Base-by-base conservation (phyloP, 495 filamentous ascomycete genomes). In the Lasiosphaeris hirsuta region DNA sequence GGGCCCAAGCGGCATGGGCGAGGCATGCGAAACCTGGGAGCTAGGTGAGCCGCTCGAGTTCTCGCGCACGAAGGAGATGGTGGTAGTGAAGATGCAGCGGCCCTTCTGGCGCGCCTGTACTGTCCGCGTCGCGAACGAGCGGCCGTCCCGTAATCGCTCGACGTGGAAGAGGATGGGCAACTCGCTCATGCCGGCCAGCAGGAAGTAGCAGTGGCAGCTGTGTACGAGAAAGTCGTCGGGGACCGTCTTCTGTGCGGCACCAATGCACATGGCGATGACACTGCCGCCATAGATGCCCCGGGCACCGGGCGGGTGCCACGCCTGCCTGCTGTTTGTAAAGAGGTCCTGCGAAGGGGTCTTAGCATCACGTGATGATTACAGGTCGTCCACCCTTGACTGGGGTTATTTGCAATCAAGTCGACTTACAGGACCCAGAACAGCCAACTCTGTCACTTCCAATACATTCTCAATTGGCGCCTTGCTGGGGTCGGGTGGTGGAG, bases 161-260 rank as follows among this genome's bases (percentile, higher is more conserved):
- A 98, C 94, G 66, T 96, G 86, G 71, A 77, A 98, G 54, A 97
- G 75, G 60, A 98, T 88, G 4, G 94, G 93, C 37, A 95, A 84
- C 40, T 87, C 83, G 7, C 85, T 77, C 68, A 92, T 86, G 33
- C 93, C 94, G 10, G 90, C 91, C 1, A 97, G 86, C 38, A 98
- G 86, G 75, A 98, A 98, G 79, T 96, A 98, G 81, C 93, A 97
- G 80, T 98, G 94, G 90, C 96, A 96, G 72, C 85, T 89, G 76
- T 98, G 93, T 44, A 92, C 81, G 59, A 85, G 79, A 75, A 96
- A 96, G 69, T 89, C 78, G 18, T 75, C 64, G 1, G 87, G 86
- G 14, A 98, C 87, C 48, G 94, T 98, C 51, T 81, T 79, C 74
- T 95, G 91, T 10, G 91, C 94, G 13, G 95, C 92, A 47, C 86